A percentile compares a stretch with the other conserved stretches of the same genome.
These are phyloP conservation scores for Begonia loranthoides DNA, from an alignment of 306 rosid species.

Conservation along the genomic window DNA sequence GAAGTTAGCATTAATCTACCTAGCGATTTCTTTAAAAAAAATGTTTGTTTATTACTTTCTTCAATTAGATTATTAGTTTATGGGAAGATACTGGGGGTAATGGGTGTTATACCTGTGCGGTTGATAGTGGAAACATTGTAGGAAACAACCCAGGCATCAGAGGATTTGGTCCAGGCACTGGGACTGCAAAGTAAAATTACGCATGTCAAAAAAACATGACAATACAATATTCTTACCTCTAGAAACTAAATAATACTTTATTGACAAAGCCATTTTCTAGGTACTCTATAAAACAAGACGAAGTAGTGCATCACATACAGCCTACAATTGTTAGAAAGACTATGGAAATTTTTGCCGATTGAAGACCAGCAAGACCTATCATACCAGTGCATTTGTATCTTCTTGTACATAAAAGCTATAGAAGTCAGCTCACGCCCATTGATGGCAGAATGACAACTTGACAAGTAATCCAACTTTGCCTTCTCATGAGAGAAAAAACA, in stretches of 20 bases:
- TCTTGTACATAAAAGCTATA: slow-evolving; percentile 90
- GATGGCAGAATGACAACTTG: slow-evolving; percentile 68
- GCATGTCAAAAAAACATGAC: slow-evolving; percentile 42
- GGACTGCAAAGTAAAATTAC: slow-evolving; percentile 45
- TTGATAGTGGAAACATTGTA: slow-evolving; percentile 62
- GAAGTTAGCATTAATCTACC: background rate
- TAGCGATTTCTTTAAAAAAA: background rate
- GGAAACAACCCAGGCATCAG: slow-evolving; percentile 78
- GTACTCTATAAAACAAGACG: too few species aligned
- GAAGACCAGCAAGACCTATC: slow-evolving; percentile 67
- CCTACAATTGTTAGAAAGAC: too few species aligned
- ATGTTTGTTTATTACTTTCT: background rate
- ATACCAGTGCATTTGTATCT: slow-evolving; percentile 47
- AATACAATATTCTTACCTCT: slow-evolving; percentile 19
- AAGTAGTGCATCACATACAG: too few species aligned
- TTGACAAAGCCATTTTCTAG: slow-evolving; percentile 3
- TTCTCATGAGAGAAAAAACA: slow-evolving; percentile 60
- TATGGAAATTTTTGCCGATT: slow-evolving; percentile 38
- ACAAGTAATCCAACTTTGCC: slow-evolving; percentile 96
- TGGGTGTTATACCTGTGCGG: slow-evolving; percentile 49
- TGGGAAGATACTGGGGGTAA: background rate
- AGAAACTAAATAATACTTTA: slow-evolving; percentile 32
- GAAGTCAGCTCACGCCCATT: slow-evolving; percentile 96
- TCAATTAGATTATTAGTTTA: background rate
- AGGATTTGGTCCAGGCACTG: slow-evolving; percentile 54